Base-by-base conservation (phyloP, 1,139 yeast species). In the Yamadazyma trypodendri region DNA sequence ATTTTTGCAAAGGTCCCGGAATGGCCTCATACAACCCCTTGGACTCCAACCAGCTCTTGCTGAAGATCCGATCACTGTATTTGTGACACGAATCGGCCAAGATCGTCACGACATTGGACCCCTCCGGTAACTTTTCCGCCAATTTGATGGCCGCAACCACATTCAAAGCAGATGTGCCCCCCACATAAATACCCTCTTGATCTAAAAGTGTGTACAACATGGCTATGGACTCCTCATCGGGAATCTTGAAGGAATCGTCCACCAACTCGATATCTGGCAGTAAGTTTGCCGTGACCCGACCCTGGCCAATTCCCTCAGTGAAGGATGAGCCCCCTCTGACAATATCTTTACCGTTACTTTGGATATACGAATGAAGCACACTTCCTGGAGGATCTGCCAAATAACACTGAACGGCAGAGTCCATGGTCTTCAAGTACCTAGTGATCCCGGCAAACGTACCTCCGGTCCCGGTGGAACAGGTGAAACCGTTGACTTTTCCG, bases 221-320 rank as follows among this genome's bases (percentile, higher is more conserved):
- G 34, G 70, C 78, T 51, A 90, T 87, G 24, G 85, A 73, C 11
- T 78, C 75, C 49, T 81, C 81, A 60, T 89, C 97, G 1, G 89
- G 77, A 38, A 89, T 79, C 45, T 76, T 73, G 37, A 85, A 61
- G 6, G 90, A 92, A 51, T 85, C 95, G 51, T 88, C 84, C 34
- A 86, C 74, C 16, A 76, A 54, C 13, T 74, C 82, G 24, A 88
- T 63, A 46, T 87, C 96, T 27, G 81, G 86, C 28, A 71, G 69
- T 61, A 89, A 73, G 58, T 89, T 89, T 45, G 78, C 84, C 7
- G 97, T 89, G 51, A 89, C 84, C 51, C 97, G 75, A 34, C 96
- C 96, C 63, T 89, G 97, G 25, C 97, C 97, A 62, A 89, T 87
- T 28, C 97, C 97, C 63, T 89, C 97, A 13, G 96, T 89, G 61